Base-by-base conservation (phyloP, 2,329 filamentous ascomycete genomes). In the Bisporella sp. region DNA sequence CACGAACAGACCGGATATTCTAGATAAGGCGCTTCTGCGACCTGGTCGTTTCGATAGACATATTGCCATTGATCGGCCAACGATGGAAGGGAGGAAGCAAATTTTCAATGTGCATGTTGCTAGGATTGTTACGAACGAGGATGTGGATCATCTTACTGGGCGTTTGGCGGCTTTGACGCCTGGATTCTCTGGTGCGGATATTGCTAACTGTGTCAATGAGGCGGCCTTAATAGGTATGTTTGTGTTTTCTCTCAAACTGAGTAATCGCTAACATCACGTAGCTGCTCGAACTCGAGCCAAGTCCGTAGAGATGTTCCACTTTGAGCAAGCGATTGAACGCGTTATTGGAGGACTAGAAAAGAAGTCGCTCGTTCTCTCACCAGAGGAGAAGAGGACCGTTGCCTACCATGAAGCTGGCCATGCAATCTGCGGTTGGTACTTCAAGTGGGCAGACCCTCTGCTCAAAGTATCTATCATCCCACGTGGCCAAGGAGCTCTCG, bases 381-480 rank as follows among this genome's bases (percentile, higher is more conserved):
- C 93, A 1, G 82, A 90, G 62, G 93, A 99, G 75, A 97, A 97
- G 80, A 87, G 81, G 66, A 95, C 89, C 11, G 93, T 97, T 41
- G 93, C 93, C 5, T 99, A 99, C 70, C 93, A 99, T 71, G 93
- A 99, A 74, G 93, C 93, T 33, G 93, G 93, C 52, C 93, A 99
- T 69, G 93, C 93, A 57, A 95, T 99, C 67, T 99, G 93, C 68
- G 93, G 93, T 52, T 99, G 93, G 93, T 99, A 86, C 76, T 88
- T 99, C 73, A 82, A 89, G 70, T 90, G 87, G 68, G 93, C 93
- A n/a, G 93, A 99, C 64, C 93, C 93, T 13, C 81, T 99, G 4
- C 84, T 99, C 53, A 99, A 99, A 74, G 93, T 99, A 42, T 96
- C 91, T 51, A 99, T 99, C 70, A 97, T 99, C 62, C 93, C 93